These are phyloP conservation scores for Xylaria sp. DNA, from an alignment of 2,329 filamentous ascomycete genomes.

Conservation along the genomic window DNA sequence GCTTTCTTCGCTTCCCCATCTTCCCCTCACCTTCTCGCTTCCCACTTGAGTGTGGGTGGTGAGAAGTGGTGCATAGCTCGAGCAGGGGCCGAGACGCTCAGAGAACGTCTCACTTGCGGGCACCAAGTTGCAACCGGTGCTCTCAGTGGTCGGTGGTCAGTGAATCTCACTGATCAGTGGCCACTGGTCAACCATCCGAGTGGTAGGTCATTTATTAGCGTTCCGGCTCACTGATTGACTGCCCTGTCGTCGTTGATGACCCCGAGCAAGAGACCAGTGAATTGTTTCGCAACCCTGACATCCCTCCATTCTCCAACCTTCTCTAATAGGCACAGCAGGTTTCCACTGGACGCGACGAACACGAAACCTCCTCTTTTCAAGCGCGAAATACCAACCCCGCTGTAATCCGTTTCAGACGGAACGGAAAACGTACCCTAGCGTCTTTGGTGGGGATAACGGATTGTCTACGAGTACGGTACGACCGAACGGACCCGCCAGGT, in stretches of 20 bases:
- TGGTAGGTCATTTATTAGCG: too few species aligned
- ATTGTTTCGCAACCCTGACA: too few species aligned
- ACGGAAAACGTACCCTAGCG: neutral
- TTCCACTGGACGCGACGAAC: neutral
- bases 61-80: constrained; percentile 2
- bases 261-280: too few species aligned
- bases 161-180: neutral
- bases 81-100: constrained; percentile 10
- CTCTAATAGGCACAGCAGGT: neutral
- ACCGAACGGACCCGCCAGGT: constrained; percentile 4
- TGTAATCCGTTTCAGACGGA: too few species aligned
- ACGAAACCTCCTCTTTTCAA: neutral
- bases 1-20: neutral
- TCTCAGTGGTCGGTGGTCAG: neutral
- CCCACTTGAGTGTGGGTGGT: constrained; percentile 9
- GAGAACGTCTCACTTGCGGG: constrained; percentile 3
- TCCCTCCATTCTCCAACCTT: too few species aligned
- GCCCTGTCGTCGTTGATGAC: too few species aligned
- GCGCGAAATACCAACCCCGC: neutral
- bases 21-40: neutral
- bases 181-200: neutral
- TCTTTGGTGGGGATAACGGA: constrained; percentile 6
- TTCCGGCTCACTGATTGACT: too few species aligned
- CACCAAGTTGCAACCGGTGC: neutral
- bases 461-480: neutral